Base-by-base conservation (phyloP, 768 basidiomycete species). In the Rhodotorula sphaerocarpa region DNA sequence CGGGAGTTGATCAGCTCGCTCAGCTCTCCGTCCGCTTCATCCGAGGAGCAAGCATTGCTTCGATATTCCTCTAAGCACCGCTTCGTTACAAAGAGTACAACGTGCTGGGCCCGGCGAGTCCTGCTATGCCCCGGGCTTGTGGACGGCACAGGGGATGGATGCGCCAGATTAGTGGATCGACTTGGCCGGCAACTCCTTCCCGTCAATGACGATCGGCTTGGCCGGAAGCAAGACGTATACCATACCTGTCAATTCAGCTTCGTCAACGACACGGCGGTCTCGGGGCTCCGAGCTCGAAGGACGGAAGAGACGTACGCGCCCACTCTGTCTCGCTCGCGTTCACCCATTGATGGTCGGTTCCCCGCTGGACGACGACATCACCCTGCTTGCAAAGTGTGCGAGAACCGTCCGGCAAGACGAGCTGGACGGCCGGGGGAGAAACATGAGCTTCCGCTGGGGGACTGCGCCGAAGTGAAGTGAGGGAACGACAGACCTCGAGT, bases 151-250 rank as follows among this genome's bases (percentile, higher is more conserved):
- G n/a, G n/a, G n/a, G n/a, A n/a, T n/a, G n/a, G n/a, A n/a, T n/a
- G n/a, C n/a, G n/a, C n/a, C n/a, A n/a, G n/a, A n/a, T 14, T 31
- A n/a, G 21, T 48, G 46, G 21, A 57, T 57, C 3, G 57, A 58
- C 25, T 48, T 51, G 41, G 50, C 34, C 1, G 47, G 47, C 7
- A 58, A 41, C 48, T 27, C 14, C 50, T 58, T 41, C 14, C 57
- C 57, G 30, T 51, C n/a, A n/a, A 58, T 44, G 14, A 51, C 41
- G 12, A 58, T 18, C 23, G 57, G 57, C 57, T 58, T 58, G 9
- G 57, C 11, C 0, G 56, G 46, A 0, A 57, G 15, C 7, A 57
- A 47, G 4, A 57, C 56, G 47, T 57, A 57, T 21, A 48, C 46
- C 56, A 57, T 57, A 18, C 53, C 53, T 55, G 28, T 23, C 11